These are phyloP conservation scores for Crithidia expoeki DNA, from an alignment of 208 protist genomes.

Conservation along the genomic window DNA sequence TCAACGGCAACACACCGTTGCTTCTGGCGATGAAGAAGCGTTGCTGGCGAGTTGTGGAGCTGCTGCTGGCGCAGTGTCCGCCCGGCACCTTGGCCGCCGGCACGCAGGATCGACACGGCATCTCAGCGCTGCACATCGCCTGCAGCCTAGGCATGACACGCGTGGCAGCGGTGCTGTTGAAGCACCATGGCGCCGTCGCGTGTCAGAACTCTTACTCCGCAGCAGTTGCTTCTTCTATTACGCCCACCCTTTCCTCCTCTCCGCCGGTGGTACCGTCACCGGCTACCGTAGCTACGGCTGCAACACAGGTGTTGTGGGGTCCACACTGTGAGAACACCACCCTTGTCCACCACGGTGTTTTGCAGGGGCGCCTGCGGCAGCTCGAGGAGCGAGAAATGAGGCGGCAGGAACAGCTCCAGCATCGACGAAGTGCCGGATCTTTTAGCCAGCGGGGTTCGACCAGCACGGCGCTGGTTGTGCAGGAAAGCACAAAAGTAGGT, in stretches of 20 bases:
- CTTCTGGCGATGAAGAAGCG: conserved; percentile 55
- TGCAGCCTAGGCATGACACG: conserved; percentile 53
- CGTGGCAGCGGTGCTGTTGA: conserved; percentile 49
- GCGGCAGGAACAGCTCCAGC: conserved; percentile 20
- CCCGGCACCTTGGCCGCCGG: conserved; percentile 45
- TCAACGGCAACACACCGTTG: conserved; percentile 76
- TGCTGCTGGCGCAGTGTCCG: conserved; percentile 48
- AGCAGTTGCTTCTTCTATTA: neutral
- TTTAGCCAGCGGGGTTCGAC: neutral
- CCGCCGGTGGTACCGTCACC: neutral
- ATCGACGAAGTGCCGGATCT: conserved; percentile 1
- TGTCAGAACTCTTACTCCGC: conserved; percentile 12
- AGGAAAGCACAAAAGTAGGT: neutral
- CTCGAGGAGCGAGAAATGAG: conserved; percentile 22
- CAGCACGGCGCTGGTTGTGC: neutral
- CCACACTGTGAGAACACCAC: conserved; percentile 36
- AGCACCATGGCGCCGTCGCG: conserved; percentile 59
- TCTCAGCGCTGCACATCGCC: conserved; percentile 65
- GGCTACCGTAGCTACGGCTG: neutral
- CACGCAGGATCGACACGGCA: conserved; percentile 48
- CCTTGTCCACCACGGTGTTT: conserved; percentile 25
- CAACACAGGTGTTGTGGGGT: conserved; percentile 19
- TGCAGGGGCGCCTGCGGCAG: conserved; percentile 22
- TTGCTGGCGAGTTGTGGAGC: conserved; percentile 51
- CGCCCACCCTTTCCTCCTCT: neutral